Evolutionary conservation across 805 yeast species (phyloP).

Genomic region (Spencermartinsiella europaea): DNA sequence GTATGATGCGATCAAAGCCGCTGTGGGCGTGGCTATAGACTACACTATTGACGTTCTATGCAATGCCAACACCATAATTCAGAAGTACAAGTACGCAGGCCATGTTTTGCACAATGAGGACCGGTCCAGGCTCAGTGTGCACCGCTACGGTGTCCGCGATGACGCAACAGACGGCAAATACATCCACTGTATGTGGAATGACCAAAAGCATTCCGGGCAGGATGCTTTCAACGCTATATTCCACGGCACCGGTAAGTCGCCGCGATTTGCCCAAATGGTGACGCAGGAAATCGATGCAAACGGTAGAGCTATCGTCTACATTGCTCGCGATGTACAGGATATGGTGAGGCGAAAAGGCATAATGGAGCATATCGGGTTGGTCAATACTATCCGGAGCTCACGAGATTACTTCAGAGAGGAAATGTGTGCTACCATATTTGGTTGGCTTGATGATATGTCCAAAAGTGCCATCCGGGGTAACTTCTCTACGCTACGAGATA

Average conservation of each 20-base stretch:
- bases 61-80: slow-evolving; percentile 23
- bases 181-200: slow-evolving; percentile 65
- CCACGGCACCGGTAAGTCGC: slow-evolving; percentile 56
- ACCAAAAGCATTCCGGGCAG: slow-evolving; percentile 66
- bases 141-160: slow-evolving; percentile 42
- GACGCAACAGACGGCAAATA: slow-evolving; percentile 43
- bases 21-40: slow-evolving; percentile 27
- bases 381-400: slow-evolving; percentile 58
- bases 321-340: slow-evolving; percentile 47
- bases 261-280: slow-evolving; percentile 67
- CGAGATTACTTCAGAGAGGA: slow-evolving; percentile 76
- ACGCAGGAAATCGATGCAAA: slow-evolving; percentile 53
- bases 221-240: slow-evolving; percentile 68
- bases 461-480: slow-evolving; percentile 49
- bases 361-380: slow-evolving; percentile 58
- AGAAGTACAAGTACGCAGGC: slow-evolving; percentile 23
- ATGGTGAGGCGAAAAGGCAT: slow-evolving; percentile 51
- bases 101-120: slow-evolving; percentile 28
- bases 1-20: slow-evolving; percentile 29
- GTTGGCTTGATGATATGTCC: slow-evolving; percentile 60
- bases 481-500: slow-evolving; percentile 42
- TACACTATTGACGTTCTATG: slow-evolving; percentile 30
- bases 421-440: slow-evolving; percentile 64
- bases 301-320: slow-evolving; percentile 67
- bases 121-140: slow-evolving; percentile 37